Conservation (phyloP, 1,284 basidiomycete species). For the Meira miltonrushii region DNA sequence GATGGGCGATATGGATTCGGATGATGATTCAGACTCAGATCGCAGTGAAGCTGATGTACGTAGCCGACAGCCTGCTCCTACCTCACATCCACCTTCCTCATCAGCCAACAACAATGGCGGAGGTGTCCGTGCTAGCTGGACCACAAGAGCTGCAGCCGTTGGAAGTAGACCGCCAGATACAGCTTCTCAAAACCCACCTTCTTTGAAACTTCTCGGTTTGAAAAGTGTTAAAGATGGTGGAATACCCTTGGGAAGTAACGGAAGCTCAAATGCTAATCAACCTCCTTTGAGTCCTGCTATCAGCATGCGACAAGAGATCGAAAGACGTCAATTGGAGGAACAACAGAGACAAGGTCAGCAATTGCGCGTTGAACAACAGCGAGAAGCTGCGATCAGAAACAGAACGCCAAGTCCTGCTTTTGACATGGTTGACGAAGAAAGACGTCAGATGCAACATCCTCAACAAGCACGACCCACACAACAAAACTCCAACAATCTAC, state of each 20-base stretch:
- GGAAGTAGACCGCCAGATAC: slow-evolving; percentile 40
- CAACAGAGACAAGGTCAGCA: neutral
- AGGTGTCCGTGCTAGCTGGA: slow-evolving; percentile 28
- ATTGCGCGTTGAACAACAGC: slow-evolving; percentile 12
- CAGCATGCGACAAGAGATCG: slow-evolving; percentile 7
- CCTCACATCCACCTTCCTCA: neutral
- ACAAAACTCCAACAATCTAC: neutral
- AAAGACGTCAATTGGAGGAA: no score
- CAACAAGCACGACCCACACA: neutral
- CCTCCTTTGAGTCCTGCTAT: neutral
- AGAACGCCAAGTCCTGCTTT: slow-evolving; percentile 10
- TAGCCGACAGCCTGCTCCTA: neutral
- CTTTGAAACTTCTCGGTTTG: slow-evolving; percentile 41
- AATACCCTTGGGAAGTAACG: slow-evolving; percentile 6
- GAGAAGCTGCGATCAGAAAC: neutral
- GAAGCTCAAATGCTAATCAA: neutral
- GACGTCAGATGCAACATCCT: neutral
- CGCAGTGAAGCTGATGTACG: neutral
- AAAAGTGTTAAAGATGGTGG: slow-evolving; percentile 28
- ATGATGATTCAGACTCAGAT: slow-evolving; percentile 30
- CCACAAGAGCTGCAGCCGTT: slow-evolving; percentile 36
- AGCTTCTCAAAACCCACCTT: slow-evolving; percentile 44
- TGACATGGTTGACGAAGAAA: slow-evolving; percentile 10
- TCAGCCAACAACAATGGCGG: neutral
- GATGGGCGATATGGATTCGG: slow-evolving; percentile 29